Conservation (phyloP, 176 grass and related monocot species). For the Thinopyrum elongatum region DNA sequence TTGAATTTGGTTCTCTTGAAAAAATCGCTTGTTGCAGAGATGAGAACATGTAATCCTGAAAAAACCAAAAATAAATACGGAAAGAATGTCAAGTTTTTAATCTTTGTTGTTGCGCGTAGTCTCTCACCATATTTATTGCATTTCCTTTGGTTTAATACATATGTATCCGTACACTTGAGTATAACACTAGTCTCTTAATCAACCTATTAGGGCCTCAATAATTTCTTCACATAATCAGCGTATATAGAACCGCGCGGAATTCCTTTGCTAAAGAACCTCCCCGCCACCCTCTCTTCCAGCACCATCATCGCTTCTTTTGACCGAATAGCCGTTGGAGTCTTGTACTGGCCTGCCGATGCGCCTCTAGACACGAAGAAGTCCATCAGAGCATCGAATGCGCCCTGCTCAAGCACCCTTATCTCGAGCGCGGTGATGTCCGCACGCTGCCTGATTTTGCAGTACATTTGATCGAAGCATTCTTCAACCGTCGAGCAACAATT, state of each 20-base stretch:
- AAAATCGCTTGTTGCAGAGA: too few relatives aligned
- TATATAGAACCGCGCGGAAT: neutral
- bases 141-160: too few relatives aligned
- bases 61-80: too few relatives aligned
- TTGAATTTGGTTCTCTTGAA: too few relatives aligned
- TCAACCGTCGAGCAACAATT: neutral
- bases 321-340: neutral
- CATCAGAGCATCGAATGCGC: neutral
- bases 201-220: too few relatives aligned
- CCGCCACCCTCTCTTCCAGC: constrained; percentile 2
- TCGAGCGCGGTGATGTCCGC: neutral
- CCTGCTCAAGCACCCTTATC: constrained; percentile 1
- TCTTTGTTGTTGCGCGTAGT: too few relatives aligned
- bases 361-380: constrained; percentile 18
- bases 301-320: neutral
- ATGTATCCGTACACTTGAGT: too few relatives aligned
- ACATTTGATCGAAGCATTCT: neutral
- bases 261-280: constrained; percentile 4
- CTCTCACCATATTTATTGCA: too few relatives aligned
- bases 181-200: too few relatives aligned
- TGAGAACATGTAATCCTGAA: too few relatives aligned
- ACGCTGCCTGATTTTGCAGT: neutral
- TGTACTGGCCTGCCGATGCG: constrained; percentile 6
- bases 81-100: too few relatives aligned
- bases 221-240: too few relatives aligned